A percentile compares a stretch with the other conserved stretches of the same genome.
phyloP scores from a whole-genome alignment of 169 alveolate species.

The Ichthyophthirius multifiliis region DNA sequence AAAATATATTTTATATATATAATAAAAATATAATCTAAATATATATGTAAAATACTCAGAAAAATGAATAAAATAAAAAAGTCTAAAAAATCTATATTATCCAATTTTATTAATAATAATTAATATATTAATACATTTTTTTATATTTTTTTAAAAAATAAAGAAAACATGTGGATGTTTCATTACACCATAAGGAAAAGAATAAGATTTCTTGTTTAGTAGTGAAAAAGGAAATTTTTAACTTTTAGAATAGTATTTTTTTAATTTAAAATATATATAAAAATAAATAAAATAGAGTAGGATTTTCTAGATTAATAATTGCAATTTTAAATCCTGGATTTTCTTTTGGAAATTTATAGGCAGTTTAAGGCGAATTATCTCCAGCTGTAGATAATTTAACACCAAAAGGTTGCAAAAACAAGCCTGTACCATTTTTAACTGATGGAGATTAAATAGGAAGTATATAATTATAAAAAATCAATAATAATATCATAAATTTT shows the following conservation, averaged over 20 bases:
- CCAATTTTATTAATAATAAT: too few relatives aligned
- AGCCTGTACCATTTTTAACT: constrained; percentile 38
- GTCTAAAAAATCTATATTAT: too few relatives aligned
- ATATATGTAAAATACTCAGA: too few relatives aligned
- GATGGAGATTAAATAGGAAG: constrained; percentile 49
- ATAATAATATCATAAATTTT: not conserved
- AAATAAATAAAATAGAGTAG: not conserved
- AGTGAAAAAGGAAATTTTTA: constrained; percentile 34
- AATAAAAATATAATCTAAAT: too few relatives aligned
- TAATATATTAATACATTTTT: not conserved
- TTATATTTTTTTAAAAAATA: not conserved
- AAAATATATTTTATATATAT: not conserved
- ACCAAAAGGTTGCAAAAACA: constrained; percentile 38
- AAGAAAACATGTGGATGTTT: constrained; percentile 45
- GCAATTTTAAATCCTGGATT: constrained; percentile 43
- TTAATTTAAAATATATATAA: not conserved
- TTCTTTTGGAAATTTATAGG: constrained; percentile 14
- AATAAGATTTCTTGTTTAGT: constrained; percentile 15
- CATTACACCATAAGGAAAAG: constrained; percentile 44
- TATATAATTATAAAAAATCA: not conserved
- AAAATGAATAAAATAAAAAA: too few relatives aligned
- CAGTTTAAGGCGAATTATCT: constrained; percentile 29
- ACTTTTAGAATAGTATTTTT: constrained; percentile 14
- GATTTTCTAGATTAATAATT: constrained; percentile 33
- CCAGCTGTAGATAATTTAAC: constrained; percentile 23